These are phyloP conservation scores for Chloris gayana DNA, from an alignment of 176 grass and related monocot genomes.

Conservation along the genomic window DNA sequence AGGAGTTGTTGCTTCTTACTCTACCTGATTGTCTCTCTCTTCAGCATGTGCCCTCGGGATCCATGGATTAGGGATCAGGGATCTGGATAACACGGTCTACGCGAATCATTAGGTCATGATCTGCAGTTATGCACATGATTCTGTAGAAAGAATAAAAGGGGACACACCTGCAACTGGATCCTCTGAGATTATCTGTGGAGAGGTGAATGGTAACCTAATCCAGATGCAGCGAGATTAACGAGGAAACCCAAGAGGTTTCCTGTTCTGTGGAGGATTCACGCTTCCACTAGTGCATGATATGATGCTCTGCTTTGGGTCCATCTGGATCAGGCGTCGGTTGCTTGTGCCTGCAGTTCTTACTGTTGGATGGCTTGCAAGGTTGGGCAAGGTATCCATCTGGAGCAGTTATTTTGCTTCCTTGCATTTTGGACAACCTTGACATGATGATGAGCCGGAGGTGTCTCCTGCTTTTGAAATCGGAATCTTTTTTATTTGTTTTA, in stretches of 20 bases:
- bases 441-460: not conserved
- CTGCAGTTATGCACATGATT: slow-evolving; percentile 41
- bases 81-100: slow-evolving; percentile 11
- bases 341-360: slow-evolving; percentile 2
- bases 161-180: not conserved
- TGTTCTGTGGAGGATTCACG: not conserved
- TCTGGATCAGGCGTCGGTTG: not conserved
- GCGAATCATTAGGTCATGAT: slow-evolving; percentile 31
- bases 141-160: not conserved
- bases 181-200: slow-evolving; percentile 10
- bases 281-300: not conserved
- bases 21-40: not conserved
- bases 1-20: not conserved
- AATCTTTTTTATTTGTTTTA: too few relatives aligned
- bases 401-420: slow-evolving; percentile 30
- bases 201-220: not conserved
- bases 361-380: slow-evolving; percentile 31
- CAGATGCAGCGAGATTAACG: not conserved
- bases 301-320: not conserved
- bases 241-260: not conserved
- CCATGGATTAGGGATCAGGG: slow-evolving; percentile 37
- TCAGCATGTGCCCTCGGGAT: slow-evolving; percentile 36
- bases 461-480: not conserved
- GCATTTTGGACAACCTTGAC: slow-evolving; percentile 12
- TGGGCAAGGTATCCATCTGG: slow-evolving; percentile 34